These are phyloP conservation scores for Peniophora sp. DNA, from an alignment of 1,284 basidiomycete genomes.

Conservation along the genomic window DNA sequence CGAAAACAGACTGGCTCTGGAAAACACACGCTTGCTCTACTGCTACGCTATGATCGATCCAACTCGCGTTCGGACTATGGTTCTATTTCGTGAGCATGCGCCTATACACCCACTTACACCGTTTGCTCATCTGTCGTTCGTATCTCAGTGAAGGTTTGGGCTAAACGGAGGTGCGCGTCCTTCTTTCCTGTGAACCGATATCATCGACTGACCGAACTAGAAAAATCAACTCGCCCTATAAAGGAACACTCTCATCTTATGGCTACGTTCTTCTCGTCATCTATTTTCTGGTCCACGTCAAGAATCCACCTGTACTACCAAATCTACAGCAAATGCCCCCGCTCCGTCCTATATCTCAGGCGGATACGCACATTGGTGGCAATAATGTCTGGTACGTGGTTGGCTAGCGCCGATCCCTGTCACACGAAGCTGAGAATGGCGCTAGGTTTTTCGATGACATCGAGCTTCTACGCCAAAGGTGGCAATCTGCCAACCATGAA, in stretches of 20 bases:
- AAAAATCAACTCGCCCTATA: slow-evolving; percentile 98
- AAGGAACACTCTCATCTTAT: slow-evolving; percentile 94
- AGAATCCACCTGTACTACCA: slow-evolving; percentile 88
- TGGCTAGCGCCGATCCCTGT: neutral
- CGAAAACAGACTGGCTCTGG: slow-evolving; percentile 92
- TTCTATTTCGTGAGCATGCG: slow-evolving; percentile 79
- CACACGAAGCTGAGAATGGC: neutral
- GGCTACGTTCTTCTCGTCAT: slow-evolving; percentile 97
- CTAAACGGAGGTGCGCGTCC: slow-evolving; percentile 73
- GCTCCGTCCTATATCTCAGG: slow-evolving; percentile 76
- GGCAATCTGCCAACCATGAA: slow-evolving; percentile 91
- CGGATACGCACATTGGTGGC: slow-evolving; percentile 80
- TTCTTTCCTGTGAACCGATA: neutral
- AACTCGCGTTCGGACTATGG: slow-evolving; percentile 86
- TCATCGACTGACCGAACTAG: slow-evolving; percentile 26
- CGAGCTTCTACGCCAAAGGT: slow-evolving; percentile 82
- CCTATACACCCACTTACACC: slow-evolving; percentile 1
- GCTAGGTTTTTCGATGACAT: slow-evolving; percentile 95
- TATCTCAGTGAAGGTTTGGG: slow-evolving; percentile 91
- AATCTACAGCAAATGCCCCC: slow-evolving; percentile 88
- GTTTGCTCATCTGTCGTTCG: slow-evolving; percentile 1
- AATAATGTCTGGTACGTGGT: slow-evolving; percentile 69
- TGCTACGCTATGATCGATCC: slow-evolving; percentile 98
- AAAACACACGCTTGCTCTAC: slow-evolving; percentile 93
- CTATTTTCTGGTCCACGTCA: slow-evolving; percentile 95